Conservation (phyloP, 371 early-diverging fungal genomes). For the Mortierella sp. region DNA sequence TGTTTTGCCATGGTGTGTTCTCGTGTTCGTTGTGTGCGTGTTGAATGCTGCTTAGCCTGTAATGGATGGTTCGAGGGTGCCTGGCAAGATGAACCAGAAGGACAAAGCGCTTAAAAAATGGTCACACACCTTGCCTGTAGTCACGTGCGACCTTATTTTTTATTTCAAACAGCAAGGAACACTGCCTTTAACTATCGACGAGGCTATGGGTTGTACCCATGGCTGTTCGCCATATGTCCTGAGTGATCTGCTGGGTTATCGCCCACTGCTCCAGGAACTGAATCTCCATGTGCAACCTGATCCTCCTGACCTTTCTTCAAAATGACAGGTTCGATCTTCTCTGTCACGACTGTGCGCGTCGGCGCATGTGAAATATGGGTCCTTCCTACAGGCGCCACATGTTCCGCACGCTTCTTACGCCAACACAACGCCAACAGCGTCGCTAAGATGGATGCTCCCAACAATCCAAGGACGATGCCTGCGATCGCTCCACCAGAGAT, state of each 20-base stretch:
- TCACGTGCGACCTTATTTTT: background rate
- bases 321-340: constrained; percentile 37
- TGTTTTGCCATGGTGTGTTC: constrained; percentile 65
- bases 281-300: constrained; percentile 2
- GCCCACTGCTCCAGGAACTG: constrained; percentile 1
- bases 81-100: background rate
- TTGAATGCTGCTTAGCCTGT: constrained; percentile 3
- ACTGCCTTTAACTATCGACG: constrained; percentile 1
- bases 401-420: constrained; percentile 14
- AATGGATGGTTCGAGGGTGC: background rate
- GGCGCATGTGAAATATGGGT: constrained; percentile 10
- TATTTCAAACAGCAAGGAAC: background rate
- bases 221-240: background rate
- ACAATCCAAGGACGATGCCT: constrained; percentile 19
- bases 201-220: constrained; percentile 18
- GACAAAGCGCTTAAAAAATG: background rate
- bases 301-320: constrained; percentile 11
- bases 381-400: constrained; percentile 1
- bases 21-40: background rate
- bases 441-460: constrained; percentile 11
- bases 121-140: too few species aligned
- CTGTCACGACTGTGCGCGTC: constrained; percentile 14
- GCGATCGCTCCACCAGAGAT: constrained; percentile 23
- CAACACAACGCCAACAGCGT: constrained; percentile 26
- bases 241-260: background rate